Base-by-base conservation (phyloP, 2,329 filamentous ascomycete genomes). In the Aureobasidium melanogenum region DNA sequence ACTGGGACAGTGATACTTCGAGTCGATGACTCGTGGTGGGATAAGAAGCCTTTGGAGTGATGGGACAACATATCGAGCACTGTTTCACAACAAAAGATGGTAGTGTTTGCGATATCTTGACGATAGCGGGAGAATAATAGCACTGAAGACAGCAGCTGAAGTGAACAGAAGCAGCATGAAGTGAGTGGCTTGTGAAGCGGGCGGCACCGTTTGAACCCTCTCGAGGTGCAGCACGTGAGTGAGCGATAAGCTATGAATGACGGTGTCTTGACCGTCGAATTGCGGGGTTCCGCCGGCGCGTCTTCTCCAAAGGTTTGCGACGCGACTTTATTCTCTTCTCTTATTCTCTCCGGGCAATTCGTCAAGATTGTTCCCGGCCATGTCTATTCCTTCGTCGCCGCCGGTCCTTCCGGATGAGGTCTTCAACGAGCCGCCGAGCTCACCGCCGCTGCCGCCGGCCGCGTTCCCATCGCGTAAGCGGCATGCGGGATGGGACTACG, bases 401-500 rank as follows among this genome's bases (percentile, higher is more conserved):
- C 60, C 62, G 14, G 30, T 56, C 5, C 34, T 63, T 6, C 47
- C 55, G 15, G 55, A 52, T 24, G 57, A 64, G 15, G 30, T 61
- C 0, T 59, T 59, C 54, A 46, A 46, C 10, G 54, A 59, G 17
- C 44, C 44, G 10, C 63, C 63, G 22, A 65, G 62, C 41, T 65
- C 63, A 2, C 63, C 63, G 17, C 62, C 62, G 12, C 46, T 63
- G 9, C 59, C 60, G 17, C 62, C 63, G 12, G 39, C 50, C 22
- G 28, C 24, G 14, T 50, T 57, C 26, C 56, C 50, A 10, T 58
- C 54, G 0, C 67, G 70, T n/a, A 74, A 73, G 61, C 67, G 71
- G 34, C 68, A 66, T 38, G 65, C 69, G 26, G 65, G 64, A 5
- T 48, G 56, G 43, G 71, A 71, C 38, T 68, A 68, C 50, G 71